Conservation (phyloP, 2,329 filamentous ascomycete genomes). For the Sarocladiaceae sp. region DNA sequence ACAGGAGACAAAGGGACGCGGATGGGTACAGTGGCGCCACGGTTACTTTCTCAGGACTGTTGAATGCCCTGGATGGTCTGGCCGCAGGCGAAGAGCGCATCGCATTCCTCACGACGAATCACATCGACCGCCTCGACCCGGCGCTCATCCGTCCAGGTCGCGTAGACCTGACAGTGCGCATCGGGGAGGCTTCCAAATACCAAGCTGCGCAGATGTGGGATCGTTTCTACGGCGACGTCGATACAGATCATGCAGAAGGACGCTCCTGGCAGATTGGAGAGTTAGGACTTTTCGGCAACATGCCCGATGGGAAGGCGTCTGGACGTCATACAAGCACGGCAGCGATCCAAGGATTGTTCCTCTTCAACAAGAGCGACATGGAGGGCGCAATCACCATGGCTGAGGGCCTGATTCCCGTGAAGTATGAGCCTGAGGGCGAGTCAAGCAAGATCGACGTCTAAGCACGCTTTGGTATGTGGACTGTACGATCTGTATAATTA, state of each 20-base stretch:
- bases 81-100: constrained; percentile 92
- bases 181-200: constrained; percentile 81
- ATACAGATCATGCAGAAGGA: constrained; percentile 56
- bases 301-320: constrained; percentile 40
- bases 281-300: constrained; percentile 64
- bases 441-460: not conserved
- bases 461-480: not conserved
- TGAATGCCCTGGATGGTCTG: constrained; percentile 86
- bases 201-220: constrained; percentile 90
- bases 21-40: constrained; percentile 85
- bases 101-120: constrained; percentile 91
- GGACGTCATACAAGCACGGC: constrained; percentile 72
- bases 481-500: not conserved
- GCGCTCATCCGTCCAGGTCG: constrained; percentile 87
- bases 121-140: constrained; percentile 83
- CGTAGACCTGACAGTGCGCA: constrained; percentile 87
- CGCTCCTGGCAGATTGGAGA: constrained; percentile 68
- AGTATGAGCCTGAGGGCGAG: constrained; percentile 43
- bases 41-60: constrained; percentile 88
- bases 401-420: constrained; percentile 58
- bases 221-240: constrained; percentile 86
- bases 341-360: constrained; percentile 86
- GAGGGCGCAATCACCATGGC: constrained; percentile 81
- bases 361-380: constrained; percentile 92
- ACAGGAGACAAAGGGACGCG: constrained; percentile 68